Conservation (phyloP, 1,284 basidiomycete species). For the Hemileccinum hortonii region DNA sequence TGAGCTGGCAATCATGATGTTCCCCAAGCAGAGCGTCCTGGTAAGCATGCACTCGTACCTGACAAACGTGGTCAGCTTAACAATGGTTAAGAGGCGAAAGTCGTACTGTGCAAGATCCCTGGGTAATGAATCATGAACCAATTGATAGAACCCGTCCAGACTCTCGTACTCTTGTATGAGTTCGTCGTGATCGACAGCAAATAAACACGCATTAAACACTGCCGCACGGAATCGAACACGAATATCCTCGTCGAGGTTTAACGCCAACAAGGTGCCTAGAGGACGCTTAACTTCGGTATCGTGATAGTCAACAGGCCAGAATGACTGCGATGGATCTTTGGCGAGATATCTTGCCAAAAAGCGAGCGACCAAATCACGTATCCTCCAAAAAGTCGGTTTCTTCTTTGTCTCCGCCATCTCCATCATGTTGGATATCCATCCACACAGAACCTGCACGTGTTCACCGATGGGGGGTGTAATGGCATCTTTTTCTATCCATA, state of each 20-base stretch:
- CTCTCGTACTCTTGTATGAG: slow-evolving; percentile 23
- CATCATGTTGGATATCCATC: slow-evolving; percentile 52
- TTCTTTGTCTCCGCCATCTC: slow-evolving; percentile 33
- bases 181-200: slow-evolving; percentile 38
- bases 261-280: slow-evolving; percentile 46
- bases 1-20: slow-evolving; percentile 82
- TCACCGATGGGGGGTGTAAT: slow-evolving; percentile 42
- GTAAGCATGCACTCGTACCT: slow-evolving; percentile 81
- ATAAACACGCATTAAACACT: slow-evolving; percentile 59
- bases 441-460: slow-evolving; percentile 49
- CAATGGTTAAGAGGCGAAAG: neutral
- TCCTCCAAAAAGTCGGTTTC: slow-evolving; percentile 61
- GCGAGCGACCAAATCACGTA: slow-evolving; percentile 61
- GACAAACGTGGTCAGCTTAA: slow-evolving; percentile 6
- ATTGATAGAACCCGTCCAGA: slow-evolving; percentile 40
- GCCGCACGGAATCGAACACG: slow-evolving; percentile 82
- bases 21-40: slow-evolving; percentile 75
- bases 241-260: slow-evolving; percentile 75
- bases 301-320: slow-evolving; percentile 45
- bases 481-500: slow-evolving; percentile 57
- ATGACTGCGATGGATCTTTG: slow-evolving; percentile 55
- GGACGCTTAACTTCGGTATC: slow-evolving; percentile 41
- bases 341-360: slow-evolving; percentile 69
- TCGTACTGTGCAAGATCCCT: slow-evolving; percentile 49
- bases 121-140: slow-evolving; percentile 45